Conservation (phyloP, 352 stramenopile species). For the Phytopythium mirpurense region DNA sequence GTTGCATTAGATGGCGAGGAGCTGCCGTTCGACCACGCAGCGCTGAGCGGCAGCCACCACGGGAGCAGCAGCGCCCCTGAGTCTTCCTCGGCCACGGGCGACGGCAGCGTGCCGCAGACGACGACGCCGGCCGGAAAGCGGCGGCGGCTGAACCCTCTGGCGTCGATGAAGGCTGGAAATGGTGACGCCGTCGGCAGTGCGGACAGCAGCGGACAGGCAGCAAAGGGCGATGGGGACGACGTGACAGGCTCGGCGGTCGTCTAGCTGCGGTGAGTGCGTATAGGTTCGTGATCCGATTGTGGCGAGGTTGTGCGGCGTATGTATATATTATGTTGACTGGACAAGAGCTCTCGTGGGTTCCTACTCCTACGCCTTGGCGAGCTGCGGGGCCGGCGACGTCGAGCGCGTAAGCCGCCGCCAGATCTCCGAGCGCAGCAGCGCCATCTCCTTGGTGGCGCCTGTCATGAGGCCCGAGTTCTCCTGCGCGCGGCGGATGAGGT, state of each 20-base stretch:
- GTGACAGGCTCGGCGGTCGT: background rate
- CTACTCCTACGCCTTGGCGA: constrained; percentile 4
- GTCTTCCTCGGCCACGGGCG: background rate
- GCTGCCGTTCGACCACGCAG: constrained; percentile 27
- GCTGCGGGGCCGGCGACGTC: background rate
- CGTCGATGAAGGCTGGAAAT: background rate
- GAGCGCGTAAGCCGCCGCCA: constrained; percentile 33
- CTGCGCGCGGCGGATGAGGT: constrained; percentile 94
- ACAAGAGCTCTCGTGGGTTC: too few relatives aligned
- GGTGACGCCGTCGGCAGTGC: background rate
- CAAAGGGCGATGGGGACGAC: constrained; percentile 1
- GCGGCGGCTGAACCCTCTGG: constrained; percentile 12
- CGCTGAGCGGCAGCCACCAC: constrained; percentile 14
- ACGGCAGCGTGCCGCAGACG: background rate
- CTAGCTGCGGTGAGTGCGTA: background rate
- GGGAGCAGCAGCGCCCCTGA: constrained; percentile 11
- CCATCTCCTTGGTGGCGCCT: constrained; percentile 71
- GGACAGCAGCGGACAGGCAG: too few relatives aligned
- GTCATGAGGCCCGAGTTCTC: constrained; percentile 94
- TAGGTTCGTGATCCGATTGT: too few relatives aligned
- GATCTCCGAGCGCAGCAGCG: constrained; percentile 63
- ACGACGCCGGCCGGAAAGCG: constrained; percentile 14
- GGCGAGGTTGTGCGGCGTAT: too few relatives aligned
- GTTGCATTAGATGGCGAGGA: constrained; percentile 32
- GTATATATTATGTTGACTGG: too few relatives aligned